A percentile compares a stretch with the other conserved stretches of the same genome.
phyloP scores from a whole-genome alignment of 495 filamentous ascomycete genomes.

The Lophium mytilinum region DNA sequence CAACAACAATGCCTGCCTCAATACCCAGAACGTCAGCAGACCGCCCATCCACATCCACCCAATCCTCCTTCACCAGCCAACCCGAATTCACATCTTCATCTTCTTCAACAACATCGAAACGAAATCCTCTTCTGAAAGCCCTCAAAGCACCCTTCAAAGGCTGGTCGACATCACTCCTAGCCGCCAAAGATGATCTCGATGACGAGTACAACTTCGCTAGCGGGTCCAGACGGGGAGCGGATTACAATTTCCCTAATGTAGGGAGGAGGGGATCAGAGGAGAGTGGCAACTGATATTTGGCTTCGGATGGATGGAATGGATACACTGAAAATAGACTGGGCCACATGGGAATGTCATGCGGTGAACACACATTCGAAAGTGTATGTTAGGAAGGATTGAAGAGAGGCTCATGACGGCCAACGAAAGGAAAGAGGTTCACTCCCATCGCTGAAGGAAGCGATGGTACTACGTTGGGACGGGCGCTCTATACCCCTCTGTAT shows the following conservation, averaged over 20 bases:
- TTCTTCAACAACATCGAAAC: neutral
- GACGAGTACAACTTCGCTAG: slow-evolving; percentile 20
- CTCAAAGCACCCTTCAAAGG: slow-evolving; percentile 14
- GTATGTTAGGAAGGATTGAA: too few relatives aligned
- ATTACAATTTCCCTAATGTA: neutral
- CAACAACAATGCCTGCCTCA: neutral
- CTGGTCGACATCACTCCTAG: slow-evolving; percentile 6
- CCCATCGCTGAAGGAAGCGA: too few relatives aligned
- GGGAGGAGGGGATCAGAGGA: neutral
- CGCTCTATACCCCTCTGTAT: too few relatives aligned
- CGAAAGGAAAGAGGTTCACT: too few relatives aligned
- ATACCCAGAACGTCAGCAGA: too few relatives aligned
- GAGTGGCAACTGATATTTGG: too few relatives aligned
- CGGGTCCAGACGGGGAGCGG: neutral
- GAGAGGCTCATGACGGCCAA: too few relatives aligned
- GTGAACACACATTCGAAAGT: too few relatives aligned
- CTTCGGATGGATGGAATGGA: too few relatives aligned
- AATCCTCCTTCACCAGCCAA: neutral
- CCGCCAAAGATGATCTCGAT: slow-evolving; percentile 5
- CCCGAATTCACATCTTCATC: neutral
- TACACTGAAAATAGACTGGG: too few relatives aligned
- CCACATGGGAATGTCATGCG: too few relatives aligned
- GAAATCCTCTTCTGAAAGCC: neutral
- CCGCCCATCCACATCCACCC: neutral
- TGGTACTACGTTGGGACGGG: too few relatives aligned